Evolutionary conservation across 441 rosid genomes (phyloP).

Genomic region (Croton laevigatus): DNA sequence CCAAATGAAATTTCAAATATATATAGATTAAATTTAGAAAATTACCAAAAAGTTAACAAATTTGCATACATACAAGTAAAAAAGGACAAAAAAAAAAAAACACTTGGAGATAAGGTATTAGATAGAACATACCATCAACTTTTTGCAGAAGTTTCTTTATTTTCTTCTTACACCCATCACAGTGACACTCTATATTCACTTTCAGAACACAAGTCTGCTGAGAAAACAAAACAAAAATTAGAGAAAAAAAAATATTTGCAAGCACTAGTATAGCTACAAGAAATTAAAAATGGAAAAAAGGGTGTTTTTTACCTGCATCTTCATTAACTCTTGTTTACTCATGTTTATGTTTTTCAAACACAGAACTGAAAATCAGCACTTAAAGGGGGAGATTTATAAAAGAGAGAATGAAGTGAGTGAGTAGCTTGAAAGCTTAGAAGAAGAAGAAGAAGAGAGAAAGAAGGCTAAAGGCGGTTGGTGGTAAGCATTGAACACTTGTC

Average conservation of each 20-base stretch:
- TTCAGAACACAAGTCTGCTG: constrained; percentile 84
- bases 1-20: not conserved
- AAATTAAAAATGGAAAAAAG: constrained; percentile 3
- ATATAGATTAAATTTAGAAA: not conserved
- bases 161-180: constrained; percentile 88
- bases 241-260: not conserved
- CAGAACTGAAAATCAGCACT: not conserved
- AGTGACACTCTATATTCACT: constrained; percentile 72
- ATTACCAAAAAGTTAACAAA: not conserved
- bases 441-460: constrained; percentile 18
- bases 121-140: constrained; percentile 60
- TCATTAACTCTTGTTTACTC: constrained; percentile 74
- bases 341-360: constrained; percentile 27
- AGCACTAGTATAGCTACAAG: not conserved
- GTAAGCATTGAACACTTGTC: constrained; percentile 36
- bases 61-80: not conserved
- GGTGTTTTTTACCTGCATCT: constrained; percentile 58
- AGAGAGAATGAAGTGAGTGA: not conserved
- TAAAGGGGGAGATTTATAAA: not conserved
- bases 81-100: not conserved
- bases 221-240: constrained; percentile 11
- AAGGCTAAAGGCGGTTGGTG: constrained; percentile 39
- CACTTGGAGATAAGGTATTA: not conserved
- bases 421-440: constrained; percentile 20
- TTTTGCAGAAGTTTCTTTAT: constrained; percentile 71